phyloP scores from a whole-genome alignment of 768 basidiomycete genomes.

The Naganishia friedmannii region DNA sequence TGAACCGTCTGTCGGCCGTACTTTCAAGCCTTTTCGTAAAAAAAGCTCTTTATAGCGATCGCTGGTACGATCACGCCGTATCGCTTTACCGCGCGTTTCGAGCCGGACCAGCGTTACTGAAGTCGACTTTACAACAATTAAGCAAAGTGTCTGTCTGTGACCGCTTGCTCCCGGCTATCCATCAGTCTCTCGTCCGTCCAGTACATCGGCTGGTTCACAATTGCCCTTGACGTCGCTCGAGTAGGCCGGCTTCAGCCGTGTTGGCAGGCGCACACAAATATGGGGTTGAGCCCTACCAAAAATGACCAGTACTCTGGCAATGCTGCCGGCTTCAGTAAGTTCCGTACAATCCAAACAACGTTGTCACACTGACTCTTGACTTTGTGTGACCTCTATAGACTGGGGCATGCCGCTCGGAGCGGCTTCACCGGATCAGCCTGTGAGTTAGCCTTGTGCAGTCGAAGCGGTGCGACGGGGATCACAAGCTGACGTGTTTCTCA shows the following conservation, averaged over 20 bases:
- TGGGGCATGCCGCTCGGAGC: not conserved
- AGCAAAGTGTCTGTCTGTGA: too few species aligned
- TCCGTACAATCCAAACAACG: not conserved
- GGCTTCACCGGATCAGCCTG: not conserved
- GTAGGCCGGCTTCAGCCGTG: not conserved
- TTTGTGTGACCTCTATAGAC: not conserved
- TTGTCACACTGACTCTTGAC: not conserved
- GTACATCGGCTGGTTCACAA: not conserved
- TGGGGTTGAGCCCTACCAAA: constrained; percentile 4
- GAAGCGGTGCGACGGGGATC: not conserved
- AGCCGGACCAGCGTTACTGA: too few species aligned
- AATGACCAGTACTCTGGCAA: constrained; percentile 6
- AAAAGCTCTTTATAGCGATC: too few species aligned
- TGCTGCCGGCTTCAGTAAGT: not conserved
- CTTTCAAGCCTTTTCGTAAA: too few species aligned
- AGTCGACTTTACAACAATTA: too few species aligned
- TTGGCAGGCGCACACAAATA: not conserved
- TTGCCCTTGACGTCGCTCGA: not conserved
- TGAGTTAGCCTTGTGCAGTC: not conserved
- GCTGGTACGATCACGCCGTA: too few species aligned
- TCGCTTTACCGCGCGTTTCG: too few species aligned
- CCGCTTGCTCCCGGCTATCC: not conserved
- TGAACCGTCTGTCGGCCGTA: too few species aligned
- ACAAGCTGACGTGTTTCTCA: not conserved
- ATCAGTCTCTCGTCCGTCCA: not conserved